These are phyloP conservation scores for Sclerotiophoma versabilis DNA, from an alignment of 2,329 filamentous ascomycete genomes.

Conservation along the genomic window DNA sequence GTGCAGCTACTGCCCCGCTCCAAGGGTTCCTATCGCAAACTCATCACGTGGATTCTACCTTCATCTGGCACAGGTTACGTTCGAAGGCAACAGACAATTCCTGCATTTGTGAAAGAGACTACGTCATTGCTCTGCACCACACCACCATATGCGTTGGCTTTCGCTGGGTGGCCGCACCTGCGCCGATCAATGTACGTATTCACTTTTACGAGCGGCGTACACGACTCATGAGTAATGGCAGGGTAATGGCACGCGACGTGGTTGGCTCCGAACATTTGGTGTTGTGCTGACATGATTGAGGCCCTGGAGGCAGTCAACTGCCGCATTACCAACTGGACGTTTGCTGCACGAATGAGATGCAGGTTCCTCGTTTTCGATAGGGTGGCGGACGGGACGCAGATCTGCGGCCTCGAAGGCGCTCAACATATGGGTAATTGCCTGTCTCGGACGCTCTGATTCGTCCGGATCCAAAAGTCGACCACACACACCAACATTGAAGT, in stretches of 20 bases:
- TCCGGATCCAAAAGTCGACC: conserved; percentile 1
- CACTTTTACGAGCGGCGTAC: not conserved
- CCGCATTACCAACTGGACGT: not conserved
- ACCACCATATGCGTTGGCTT: not conserved
- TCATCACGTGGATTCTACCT: conserved; percentile 30
- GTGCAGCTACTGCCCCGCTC: conserved; percentile 27
- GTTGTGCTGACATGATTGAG: not conserved
- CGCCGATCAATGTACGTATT: not conserved
- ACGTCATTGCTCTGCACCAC: conserved; percentile 9
- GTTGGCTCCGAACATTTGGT: not conserved
- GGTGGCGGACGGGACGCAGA: conserved; percentile 17
- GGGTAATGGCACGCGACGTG: not conserved
- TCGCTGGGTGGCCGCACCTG: not conserved
- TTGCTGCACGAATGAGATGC: not conserved
- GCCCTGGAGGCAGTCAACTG: not conserved
- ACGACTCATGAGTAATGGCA: not conserved
- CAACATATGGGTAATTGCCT: not conserved
- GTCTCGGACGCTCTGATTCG: conserved; percentile 11
- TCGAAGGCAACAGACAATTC: not conserved
- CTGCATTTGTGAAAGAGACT: not conserved
- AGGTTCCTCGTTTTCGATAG: conserved; percentile 19
- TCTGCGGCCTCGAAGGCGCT: conserved; percentile 8
- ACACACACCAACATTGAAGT: not conserved
- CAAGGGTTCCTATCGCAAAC: conserved; percentile 1
- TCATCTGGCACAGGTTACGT: conserved; percentile 9